Percentiles rank a stretch among this genome's conserved stretches.
Evolutionary conservation across 1,139 yeast species (phyloP).

Genomic region (Debaryomycetaceae sp.): DNA sequence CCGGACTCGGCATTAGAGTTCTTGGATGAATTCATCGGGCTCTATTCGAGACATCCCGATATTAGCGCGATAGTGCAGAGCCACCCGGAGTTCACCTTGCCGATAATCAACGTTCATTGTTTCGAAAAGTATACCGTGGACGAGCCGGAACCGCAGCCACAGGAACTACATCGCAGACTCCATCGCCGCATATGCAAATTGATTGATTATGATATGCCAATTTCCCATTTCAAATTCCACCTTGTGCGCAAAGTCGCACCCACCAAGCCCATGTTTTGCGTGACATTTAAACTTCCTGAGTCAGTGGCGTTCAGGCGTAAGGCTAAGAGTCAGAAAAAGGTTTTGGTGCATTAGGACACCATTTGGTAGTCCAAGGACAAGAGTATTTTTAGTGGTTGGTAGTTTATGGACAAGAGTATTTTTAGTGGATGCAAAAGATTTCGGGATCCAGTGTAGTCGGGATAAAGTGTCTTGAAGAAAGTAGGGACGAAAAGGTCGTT

Average conservation of each 20-base stretch:
- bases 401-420: too few species aligned
- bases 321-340: too few species aligned
- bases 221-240: conserved; percentile 50
- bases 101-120: conserved; percentile 80
- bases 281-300: conserved; percentile 65
- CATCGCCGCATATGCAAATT: conserved; percentile 46
- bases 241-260: conserved; percentile 92
- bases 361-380: too few species aligned
- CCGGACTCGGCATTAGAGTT: conserved; percentile 93
- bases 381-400: too few species aligned
- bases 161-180: conserved; percentile 54
- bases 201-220: conserved; percentile 38
- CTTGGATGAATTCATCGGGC: conserved; percentile 62
- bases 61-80: conserved; percentile 20
- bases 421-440: too few species aligned
- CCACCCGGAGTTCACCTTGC: conserved; percentile 45
- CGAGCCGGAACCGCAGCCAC: conserved; percentile 60
- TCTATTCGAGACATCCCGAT: conserved; percentile 36
- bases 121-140: conserved; percentile 75
- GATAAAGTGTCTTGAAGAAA: too few species aligned
- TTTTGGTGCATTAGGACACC: too few species aligned
- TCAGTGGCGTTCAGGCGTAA: conserved; percentile 65
- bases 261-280: conserved; percentile 92
- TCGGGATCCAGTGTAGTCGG: too few species aligned
- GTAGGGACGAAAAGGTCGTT: too few species aligned